Evolutionary conservation across 495 filamentous ascomycete species (phyloP), one percentile per base, ranked within the genome.

Genomic region (Aspergillus sparsus): DNA sequence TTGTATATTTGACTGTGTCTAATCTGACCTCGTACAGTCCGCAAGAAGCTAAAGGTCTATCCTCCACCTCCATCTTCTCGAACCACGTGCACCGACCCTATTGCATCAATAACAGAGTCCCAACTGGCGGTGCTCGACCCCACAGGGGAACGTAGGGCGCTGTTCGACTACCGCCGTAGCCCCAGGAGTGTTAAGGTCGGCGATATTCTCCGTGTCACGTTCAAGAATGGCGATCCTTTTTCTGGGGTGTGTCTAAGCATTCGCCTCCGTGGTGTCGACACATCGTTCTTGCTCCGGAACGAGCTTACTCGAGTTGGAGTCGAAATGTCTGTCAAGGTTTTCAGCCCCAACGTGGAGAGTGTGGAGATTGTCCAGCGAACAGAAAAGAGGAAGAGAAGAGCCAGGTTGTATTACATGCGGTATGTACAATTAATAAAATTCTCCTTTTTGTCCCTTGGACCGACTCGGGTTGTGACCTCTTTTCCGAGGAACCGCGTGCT

Each of bases 241-340:
- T 82, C 91, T 12, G 94, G 94, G 33, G 89, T 95, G 10, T 88
- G 87, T 62, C 71, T 99, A 66, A 89, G 86, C 64, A 93, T 98
- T 68, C 86, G 92, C 32, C 80, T 92, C 37, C 83, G 84, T 6
- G 93, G 92, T 61, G 81, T 95, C 27, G 94, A 99, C 72, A 93
- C 91, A 6, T 88, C 87, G 1, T 83, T 98, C 45, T 73, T 97
- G 61, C 79, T 99, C 54, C 82, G 94, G 31, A 93, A 92, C 66
- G 84, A 93, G 63, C 71, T 99, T 55, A 87, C 86, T 45, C 82
- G 88, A 55, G 84, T 94, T 6, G 90, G 91, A 49, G 92, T 97
- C n/a, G 94, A 99, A 84, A 92, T 97, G 91, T 97, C 91, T 83
- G 90, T 87, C 70, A 99, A 98, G 83, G 78, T 96, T 52, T 98